These are phyloP conservation scores for Neurospora tetraspora DNA, from an alignment of 495 filamentous ascomycete genomes.

Conservation along the genomic window DNA sequence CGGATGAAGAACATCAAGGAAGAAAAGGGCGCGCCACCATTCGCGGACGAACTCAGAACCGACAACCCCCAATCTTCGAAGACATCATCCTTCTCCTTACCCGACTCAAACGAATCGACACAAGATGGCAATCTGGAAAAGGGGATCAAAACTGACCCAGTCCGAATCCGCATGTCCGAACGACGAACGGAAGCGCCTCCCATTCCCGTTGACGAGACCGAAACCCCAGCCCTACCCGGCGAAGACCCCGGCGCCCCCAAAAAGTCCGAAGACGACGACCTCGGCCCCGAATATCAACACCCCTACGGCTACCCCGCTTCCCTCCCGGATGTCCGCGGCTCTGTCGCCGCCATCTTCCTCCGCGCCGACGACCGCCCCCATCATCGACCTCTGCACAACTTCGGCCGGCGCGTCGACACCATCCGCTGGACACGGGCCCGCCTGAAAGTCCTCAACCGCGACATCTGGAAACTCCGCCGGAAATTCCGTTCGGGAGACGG, in stretches of 20 bases:
- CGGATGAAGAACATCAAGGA: constrained; percentile 38
- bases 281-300: constrained; percentile 18
- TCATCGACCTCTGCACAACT: constrained; percentile 37
- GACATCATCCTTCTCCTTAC: constrained; percentile 4
- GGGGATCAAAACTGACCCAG: not conserved
- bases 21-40: not conserved
- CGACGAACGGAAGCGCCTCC: not conserved
- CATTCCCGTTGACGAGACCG: not conserved
- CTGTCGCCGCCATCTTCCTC: constrained; percentile 68
- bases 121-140: not conserved
- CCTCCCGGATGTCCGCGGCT: constrained; percentile 44
- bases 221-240: not conserved
- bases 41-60: constrained; percentile 22
- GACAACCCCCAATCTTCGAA: not conserved
- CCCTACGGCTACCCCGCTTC: constrained; percentile 31
- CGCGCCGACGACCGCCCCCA: constrained; percentile 48
- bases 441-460: constrained; percentile 61
- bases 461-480: constrained; percentile 52
- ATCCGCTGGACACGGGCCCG: constrained; percentile 75
- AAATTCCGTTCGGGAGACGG: constrained; percentile 36
- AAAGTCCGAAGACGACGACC: constrained; percentile 5
- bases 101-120: not conserved
- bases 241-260: constrained; percentile 5
- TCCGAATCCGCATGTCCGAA: not conserved
- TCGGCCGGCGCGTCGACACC: constrained; percentile 60